Conservation (phyloP, 345 rosid species). For the Brassica carinata region DNA sequence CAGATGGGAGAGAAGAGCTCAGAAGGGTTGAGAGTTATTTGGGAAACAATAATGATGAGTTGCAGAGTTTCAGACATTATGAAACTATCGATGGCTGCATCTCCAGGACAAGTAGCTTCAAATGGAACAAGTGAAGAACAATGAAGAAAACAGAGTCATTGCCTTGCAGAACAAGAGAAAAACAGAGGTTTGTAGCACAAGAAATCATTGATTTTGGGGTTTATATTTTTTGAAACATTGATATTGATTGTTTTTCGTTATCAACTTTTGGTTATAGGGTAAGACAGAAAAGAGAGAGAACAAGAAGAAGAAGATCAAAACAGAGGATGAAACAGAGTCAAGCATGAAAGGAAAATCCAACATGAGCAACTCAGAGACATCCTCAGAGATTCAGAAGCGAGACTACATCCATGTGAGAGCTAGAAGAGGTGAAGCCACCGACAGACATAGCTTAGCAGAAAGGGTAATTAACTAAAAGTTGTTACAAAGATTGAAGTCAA, state of each 20-base stretch:
- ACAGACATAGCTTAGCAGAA: neutral
- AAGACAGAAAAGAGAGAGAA: neutral
- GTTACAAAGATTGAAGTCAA: neutral
- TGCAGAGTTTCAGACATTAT: neutral
- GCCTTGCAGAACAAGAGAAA: neutral
- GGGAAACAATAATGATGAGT: neutral
- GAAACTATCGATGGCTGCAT: neutral
- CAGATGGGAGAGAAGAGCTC: neutral
- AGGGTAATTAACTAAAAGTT: neutral
- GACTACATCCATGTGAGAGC: slow-evolving; percentile 1
- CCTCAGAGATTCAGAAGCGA: neutral
- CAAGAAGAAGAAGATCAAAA: neutral
- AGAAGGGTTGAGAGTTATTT: neutral
- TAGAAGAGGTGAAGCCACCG: neutral
- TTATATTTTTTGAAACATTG: neutral
- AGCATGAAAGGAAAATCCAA: neutral
- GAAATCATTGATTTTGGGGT: neutral
- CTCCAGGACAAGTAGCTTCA: neutral
- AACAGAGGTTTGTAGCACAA: neutral
- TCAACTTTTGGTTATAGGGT: neutral
- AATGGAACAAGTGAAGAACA: neutral
- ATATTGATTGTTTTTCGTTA: neutral
- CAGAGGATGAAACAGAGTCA: slow-evolving; percentile 3
- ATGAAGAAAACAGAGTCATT: neutral
- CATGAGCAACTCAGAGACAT: neutral